phyloP scores from a whole-genome alignment of 306 rosid genomes.

The Crotalaria pallida region DNA sequence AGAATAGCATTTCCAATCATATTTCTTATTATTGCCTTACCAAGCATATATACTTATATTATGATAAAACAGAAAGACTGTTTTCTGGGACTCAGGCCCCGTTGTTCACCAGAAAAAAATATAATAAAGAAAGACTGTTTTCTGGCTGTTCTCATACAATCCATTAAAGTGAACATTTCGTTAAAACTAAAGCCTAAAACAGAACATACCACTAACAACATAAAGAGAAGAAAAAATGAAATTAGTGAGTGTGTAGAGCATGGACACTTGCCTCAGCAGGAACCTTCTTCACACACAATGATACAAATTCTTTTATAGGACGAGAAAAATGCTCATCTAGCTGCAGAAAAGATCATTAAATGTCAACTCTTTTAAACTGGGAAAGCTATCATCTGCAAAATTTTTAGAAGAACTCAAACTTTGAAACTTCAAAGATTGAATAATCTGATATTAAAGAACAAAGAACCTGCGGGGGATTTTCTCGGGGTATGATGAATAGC shows the following conservation, averaged over 20 bases:
- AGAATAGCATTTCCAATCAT: neutral
- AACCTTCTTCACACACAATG: constrained; percentile 85
- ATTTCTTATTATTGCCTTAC: neutral
- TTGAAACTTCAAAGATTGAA: constrained; percentile 8
- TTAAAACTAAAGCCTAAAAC: constrained; percentile 4
- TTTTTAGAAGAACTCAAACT: neutral
- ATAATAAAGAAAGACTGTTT: neutral
- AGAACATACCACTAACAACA: constrained; percentile 5
- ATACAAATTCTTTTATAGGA: constrained; percentile 87
- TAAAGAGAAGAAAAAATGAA: neutral
- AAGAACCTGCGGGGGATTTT: constrained; percentile 92
- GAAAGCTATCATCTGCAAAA: constrained; percentile 16
- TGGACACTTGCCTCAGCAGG: constrained; percentile 55
- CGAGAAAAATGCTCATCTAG: constrained; percentile 98
- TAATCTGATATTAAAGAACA: constrained; percentile 1
- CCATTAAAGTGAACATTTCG: neutral
- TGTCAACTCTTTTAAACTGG: constrained; percentile 9
- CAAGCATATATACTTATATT: neutral
- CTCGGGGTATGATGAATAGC: constrained; percentile 95
- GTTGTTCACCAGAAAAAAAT: too few species aligned
- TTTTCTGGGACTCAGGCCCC: too few species aligned
- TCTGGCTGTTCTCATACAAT: neutral
- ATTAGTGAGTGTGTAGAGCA: neutral
- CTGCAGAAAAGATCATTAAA: constrained; percentile 46
- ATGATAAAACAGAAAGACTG: neutral